These are phyloP conservation scores for Castanospermum australe DNA, from an alignment of 306 rosid genomes.

Conservation along the genomic window DNA sequence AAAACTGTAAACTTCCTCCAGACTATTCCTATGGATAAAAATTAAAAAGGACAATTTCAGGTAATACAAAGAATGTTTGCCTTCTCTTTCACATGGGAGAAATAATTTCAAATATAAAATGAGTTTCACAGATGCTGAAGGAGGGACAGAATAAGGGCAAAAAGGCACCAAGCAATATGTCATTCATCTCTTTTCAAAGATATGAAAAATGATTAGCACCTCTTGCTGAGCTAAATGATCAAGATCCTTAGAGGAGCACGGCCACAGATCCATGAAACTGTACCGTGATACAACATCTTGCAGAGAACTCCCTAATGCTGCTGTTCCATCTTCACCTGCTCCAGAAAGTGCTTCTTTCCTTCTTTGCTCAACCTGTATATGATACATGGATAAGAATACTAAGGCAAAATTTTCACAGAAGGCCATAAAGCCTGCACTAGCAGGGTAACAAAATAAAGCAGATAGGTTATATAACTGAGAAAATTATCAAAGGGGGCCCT, in stretches of 20 bases:
- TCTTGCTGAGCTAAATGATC: conserved; percentile 81
- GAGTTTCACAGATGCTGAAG: background rate
- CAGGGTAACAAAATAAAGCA: background rate
- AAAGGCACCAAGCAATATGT: background rate
- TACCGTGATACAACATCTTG: conserved; percentile 90
- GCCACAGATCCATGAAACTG: conserved; percentile 96
- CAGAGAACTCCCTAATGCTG: conserved; percentile 64
- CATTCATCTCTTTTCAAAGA: background rate
- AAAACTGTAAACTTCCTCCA: background rate
- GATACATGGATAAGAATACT: background rate
- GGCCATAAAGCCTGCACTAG: background rate
- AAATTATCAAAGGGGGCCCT: background rate
- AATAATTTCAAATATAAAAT: background rate
- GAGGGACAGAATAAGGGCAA: background rate
- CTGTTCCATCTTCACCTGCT: conserved; percentile 65
- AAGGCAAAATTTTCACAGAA: background rate
- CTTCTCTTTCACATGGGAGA: background rate
- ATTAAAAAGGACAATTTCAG: background rate
- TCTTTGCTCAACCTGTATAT: conserved; percentile 83
- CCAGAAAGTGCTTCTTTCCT: conserved; percentile 81
- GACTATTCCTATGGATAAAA: background rate
- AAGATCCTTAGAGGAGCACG: conserved; percentile 79
- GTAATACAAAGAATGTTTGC: background rate
- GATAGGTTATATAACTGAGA: background rate
- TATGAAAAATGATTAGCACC: conserved; percentile 48